Evolutionary conservation across 202 grass and related monocot genomes (phyloP).

Genomic region (Hordeum pubiflorum): DNA sequence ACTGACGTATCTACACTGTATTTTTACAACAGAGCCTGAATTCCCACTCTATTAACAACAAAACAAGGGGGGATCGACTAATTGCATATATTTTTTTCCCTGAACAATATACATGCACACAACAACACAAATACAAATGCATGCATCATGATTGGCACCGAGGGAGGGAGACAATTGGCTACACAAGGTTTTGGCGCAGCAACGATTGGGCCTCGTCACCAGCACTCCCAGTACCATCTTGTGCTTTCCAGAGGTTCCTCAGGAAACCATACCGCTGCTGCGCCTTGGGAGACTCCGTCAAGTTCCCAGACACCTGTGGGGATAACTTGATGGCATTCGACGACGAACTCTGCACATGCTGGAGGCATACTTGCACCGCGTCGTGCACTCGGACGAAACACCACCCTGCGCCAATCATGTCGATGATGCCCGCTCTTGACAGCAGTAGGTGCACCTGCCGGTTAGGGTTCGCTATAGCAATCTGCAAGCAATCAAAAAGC

Average conservation of each 20-base stretch:
- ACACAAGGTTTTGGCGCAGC: constrained; percentile 41
- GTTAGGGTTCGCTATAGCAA: constrained; percentile 85
- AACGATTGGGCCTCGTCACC: constrained; percentile 24
- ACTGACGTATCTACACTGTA: not conserved
- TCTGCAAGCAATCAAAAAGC: constrained; percentile 35
- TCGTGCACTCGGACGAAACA: constrained; percentile 93
- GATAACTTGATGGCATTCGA: constrained; percentile 12
- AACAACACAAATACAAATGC: not conserved
- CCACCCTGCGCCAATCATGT: constrained; percentile 66
- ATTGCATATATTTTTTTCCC: not conserved
- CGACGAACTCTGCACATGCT: constrained; percentile 54
- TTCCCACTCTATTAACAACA: not conserved
- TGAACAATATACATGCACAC: not conserved
- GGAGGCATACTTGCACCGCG: constrained; percentile 80
- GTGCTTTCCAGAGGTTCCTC: constrained; percentile 29
- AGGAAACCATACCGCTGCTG: constrained; percentile 22
- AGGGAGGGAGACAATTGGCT: not conserved
- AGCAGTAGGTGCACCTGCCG: constrained; percentile 70
- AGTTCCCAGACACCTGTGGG: constrained; percentile 6
- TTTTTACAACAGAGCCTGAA: not conserved
- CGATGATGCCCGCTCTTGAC: constrained; percentile 61
- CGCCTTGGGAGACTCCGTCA: not conserved
- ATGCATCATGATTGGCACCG: not conserved
- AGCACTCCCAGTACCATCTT: not conserved
- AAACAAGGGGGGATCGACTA: not conserved